A percentile compares a stretch with the other conserved stretches of the same genome.
phyloP scores from a whole-genome alignment of 495 filamentous ascomycete species.

The Coniosporium apollinis region DNA sequence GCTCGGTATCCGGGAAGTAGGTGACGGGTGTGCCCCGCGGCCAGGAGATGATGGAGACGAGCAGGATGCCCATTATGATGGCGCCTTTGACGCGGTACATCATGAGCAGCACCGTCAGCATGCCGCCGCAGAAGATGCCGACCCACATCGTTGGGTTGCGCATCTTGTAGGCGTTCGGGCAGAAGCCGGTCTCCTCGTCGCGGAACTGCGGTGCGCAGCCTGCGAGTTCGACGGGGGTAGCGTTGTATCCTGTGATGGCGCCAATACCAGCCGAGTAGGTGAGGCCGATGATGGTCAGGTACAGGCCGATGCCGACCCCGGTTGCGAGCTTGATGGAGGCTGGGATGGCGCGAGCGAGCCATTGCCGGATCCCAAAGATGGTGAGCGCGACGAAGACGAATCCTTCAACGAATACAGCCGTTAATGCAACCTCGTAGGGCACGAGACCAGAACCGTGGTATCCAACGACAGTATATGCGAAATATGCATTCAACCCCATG shows the following conservation, averaged over 20 bases:
- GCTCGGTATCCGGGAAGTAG: slow-evolving; percentile 52
- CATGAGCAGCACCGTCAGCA: slow-evolving; percentile 60
- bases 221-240: slow-evolving; percentile 49
- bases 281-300: slow-evolving; percentile 63
- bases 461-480: slow-evolving; percentile 68
- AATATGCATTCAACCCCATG: slow-evolving; percentile 76
- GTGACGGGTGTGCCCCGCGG: slow-evolving; percentile 55
- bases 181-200: slow-evolving; percentile 30
- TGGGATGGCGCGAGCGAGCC: slow-evolving; percentile 63
- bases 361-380: slow-evolving; percentile 60
- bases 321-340: slow-evolving; percentile 70
- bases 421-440: slow-evolving; percentile 52
- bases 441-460: slow-evolving; percentile 49
- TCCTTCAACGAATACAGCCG: slow-evolving; percentile 71
- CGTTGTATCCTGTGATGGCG: slow-evolving; percentile 39
- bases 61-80: slow-evolving; percentile 59
- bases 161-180: slow-evolving; percentile 44
- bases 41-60: slow-evolving; percentile 76
- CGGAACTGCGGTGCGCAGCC: slow-evolving; percentile 36
- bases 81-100: slow-evolving; percentile 72
- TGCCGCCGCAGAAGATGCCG: slow-evolving; percentile 66
- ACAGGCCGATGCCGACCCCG: slow-evolving; percentile 65
- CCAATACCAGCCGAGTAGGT: slow-evolving; percentile 69
- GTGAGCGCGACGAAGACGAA: slow-evolving; percentile 54
- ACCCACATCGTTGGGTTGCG: slow-evolving; percentile 65